phyloP scores from a whole-genome alignment of 2,329 filamentous ascomycete genomes.

The Kalmusia sp. region DNA sequence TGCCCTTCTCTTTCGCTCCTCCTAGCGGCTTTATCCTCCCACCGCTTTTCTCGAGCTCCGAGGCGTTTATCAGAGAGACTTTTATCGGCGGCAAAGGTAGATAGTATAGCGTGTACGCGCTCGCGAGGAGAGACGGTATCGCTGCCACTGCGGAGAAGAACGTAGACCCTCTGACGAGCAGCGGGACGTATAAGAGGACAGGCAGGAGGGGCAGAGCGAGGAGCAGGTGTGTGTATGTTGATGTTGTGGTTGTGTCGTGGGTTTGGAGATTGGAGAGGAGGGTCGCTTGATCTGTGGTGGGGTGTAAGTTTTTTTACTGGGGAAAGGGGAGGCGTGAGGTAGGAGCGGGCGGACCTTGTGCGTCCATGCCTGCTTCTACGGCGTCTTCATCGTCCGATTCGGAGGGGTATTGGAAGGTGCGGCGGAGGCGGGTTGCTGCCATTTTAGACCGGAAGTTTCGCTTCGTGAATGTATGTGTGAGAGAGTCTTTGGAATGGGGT shows the following conservation, averaged over 20 bases:
- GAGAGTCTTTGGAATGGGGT: neutral
- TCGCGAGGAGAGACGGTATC: constrained; percentile 68
- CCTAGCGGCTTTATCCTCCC: neutral
- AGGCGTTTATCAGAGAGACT: constrained; percentile 21
- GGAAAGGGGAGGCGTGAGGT: constrained; percentile 7
- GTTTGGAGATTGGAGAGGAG: constrained; percentile 38
- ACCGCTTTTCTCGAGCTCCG: constrained; percentile 4
- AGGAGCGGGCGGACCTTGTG: too few relatives aligned
- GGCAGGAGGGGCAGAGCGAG: constrained; percentile 66
- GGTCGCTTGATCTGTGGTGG: constrained; percentile 34
- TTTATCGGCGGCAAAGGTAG: constrained; percentile 62
- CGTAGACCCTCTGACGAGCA: constrained; percentile 50
- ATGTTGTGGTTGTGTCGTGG: constrained; percentile 47
- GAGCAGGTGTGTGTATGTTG: constrained; percentile 62
- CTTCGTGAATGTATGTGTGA: constrained; percentile 7
- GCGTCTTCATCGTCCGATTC: constrained; percentile 61
- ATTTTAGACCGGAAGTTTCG: constrained; percentile 37
- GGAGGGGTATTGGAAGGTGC: constrained; percentile 77
- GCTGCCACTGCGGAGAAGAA: constrained; percentile 62
- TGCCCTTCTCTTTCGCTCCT: too few relatives aligned
- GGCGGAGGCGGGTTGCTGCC: constrained; percentile 71
- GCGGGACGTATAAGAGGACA: constrained; percentile 62
- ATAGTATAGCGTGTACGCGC: constrained; percentile 66
- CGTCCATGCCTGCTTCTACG: constrained; percentile 71
- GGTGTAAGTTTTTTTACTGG: neutral